Conservation (phyloP, 2,329 filamentous ascomycete species). For the Biscogniauxia marginata region DNA sequence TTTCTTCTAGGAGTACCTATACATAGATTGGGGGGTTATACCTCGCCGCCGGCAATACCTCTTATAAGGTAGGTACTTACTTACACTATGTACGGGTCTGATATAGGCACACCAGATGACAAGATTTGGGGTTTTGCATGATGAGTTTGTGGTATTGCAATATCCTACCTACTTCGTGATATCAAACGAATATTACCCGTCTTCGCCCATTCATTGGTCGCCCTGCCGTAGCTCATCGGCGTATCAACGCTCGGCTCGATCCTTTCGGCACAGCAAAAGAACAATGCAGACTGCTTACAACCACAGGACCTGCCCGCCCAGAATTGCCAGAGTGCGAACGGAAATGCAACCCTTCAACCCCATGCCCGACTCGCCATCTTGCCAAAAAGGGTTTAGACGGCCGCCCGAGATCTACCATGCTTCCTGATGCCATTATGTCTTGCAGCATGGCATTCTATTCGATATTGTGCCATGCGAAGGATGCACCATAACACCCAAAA, state of each 20-base stretch:
- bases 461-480: background rate
- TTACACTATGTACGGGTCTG: background rate
- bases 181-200: background rate
- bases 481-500: background rate
- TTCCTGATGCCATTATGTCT: background rate
- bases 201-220: background rate
- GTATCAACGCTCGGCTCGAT: background rate
- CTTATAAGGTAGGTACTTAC: too few species aligned
- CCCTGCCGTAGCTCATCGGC: background rate
- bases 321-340: background rate
- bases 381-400: background rate
- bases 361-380: background rate
- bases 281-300: background rate
- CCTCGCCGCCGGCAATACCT: too few species aligned
- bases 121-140: too few species aligned
- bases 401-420: background rate
- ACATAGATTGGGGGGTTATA: too few species aligned
- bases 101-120: too few species aligned
- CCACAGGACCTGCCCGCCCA: background rate
- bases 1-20: background rate
- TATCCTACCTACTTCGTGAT: background rate
- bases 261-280: background rate
- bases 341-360: background rate
- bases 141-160: background rate
- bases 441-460: background rate